These are phyloP conservation scores for Leavenworthia alabamica DNA, from an alignment of 345 rosid genomes.

Conservation along the genomic window DNA sequence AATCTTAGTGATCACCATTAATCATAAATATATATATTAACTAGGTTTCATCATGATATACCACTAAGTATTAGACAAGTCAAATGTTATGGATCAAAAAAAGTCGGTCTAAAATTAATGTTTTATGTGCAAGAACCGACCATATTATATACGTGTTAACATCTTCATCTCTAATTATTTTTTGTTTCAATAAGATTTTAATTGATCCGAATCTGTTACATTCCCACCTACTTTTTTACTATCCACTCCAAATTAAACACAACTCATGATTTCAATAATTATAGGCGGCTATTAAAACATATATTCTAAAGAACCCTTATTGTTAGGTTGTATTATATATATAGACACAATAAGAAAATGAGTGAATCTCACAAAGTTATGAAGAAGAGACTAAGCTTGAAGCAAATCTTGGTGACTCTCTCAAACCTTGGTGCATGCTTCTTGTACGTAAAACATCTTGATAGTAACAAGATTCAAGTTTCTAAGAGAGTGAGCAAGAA, in stretches of 20 bases:
- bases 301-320: slow-evolving; percentile 7
- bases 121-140: slow-evolving; percentile 8
- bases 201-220: slow-evolving; percentile 30
- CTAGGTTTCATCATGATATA: slow-evolving; percentile 16
- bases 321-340: not conserved
- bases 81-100: not conserved
- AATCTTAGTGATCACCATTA: slow-evolving; percentile 9
- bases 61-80: slow-evolving; percentile 15
- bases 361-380: slow-evolving; percentile 5
- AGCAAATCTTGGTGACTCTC: slow-evolving; percentile 11
- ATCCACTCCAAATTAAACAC: slow-evolving; percentile 36
- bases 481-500: slow-evolving; percentile 4
- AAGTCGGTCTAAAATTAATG: slow-evolving; percentile 20
- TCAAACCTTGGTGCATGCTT: not conserved
- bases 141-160: slow-evolving; percentile 13
- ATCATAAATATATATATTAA: not conserved
- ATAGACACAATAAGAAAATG: not conserved
- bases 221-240: slow-evolving; percentile 27
- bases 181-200: slow-evolving; percentile 3
- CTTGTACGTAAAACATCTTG: slow-evolving; percentile 4
- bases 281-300: not conserved
- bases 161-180: slow-evolving; percentile 13
- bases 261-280: slow-evolving; percentile 15
- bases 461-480: not conserved
- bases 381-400: slow-evolving; percentile 19